Evolutionary conservation across 2,329 filamentous ascomycete species (phyloP), one percentile per base, ranked within the genome.

Genomic region (Phoma sp.): DNA sequence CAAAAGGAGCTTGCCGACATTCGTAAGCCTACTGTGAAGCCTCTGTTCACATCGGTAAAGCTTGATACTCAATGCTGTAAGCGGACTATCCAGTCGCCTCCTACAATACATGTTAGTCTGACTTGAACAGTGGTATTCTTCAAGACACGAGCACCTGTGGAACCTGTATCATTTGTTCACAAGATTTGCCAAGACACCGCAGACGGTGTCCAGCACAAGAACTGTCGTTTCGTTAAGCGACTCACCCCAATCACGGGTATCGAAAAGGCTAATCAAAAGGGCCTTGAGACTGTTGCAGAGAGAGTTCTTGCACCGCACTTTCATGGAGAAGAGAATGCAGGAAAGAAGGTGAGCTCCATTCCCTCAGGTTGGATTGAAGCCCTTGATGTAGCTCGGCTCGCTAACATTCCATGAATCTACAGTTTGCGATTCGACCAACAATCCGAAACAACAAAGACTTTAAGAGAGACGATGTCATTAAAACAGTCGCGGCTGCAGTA

Each of bases 391-490:
- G 49, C 42, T 21, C 47, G 47, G 40, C 28, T 56, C 42, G 53
- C 67, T 72, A 61, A 72, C 36, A 25, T 28, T 28, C 46, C 32
- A 30, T 42, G 21, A 48, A 46, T 23, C 38, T 7, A 23, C 57
- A 93, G 90, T 95, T 92, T 75, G 91, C 90, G n/a, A 93, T 96
- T 62, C 86, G 91, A 37, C 85, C 88, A n/a, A 89, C 85, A 12
- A 85, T 91, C 57, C 86, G 91, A 49, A 91, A 90, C 66, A 87
- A 93, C 74, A 87, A 81, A 62, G 81, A 81, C 3, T 80, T 93
- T 56, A 88, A 84, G 62, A 84, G 90, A 53, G 84, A 87, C 59
- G 79, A 79, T 15, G 81, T 93, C 42, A 93, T 95, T 73, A 85
- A 88, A 66, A 84, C 83, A 59, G 82, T 93, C 59, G 91, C 90